These are phyloP conservation scores for Leavenworthia alabamica DNA, from an alignment of 345 rosid genomes.

Conservation along the genomic window DNA sequence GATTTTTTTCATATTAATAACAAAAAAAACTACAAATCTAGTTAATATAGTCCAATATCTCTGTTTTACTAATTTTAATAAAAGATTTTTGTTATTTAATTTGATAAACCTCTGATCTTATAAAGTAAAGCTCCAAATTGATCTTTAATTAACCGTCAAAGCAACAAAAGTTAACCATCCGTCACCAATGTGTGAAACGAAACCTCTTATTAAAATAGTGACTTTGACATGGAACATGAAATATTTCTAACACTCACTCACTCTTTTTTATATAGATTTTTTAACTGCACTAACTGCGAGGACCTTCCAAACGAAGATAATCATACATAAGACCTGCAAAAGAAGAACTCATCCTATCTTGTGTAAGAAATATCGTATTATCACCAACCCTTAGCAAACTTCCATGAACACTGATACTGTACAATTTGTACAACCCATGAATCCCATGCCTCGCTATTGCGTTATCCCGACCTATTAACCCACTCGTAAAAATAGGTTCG, in stretches of 20 bases:
- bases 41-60: neutral
- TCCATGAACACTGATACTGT: slow-evolving; percentile 36
- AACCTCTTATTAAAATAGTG: neutral
- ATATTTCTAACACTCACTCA: neutral
- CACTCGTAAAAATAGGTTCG: slow-evolving; percentile 11
- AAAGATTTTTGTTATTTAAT: neutral
- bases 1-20: neutral
- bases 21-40: neutral
- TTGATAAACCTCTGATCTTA: neutral
- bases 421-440: slow-evolving; percentile 42
- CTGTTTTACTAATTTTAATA: neutral
- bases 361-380: slow-evolving; percentile 61
- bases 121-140: neutral
- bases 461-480: slow-evolving; percentile 24
- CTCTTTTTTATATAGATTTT: neutral
- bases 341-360: slow-evolving; percentile 27
- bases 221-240: neutral
- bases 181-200: neutral
- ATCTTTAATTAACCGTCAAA: neutral
- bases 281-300: slow-evolving; percentile 18
- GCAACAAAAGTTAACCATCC: neutral
- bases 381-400: slow-evolving; percentile 31
- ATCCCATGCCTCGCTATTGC: slow-evolving; percentile 36
- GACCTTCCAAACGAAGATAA: slow-evolving; percentile 73
- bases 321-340: slow-evolving; percentile 73